Percentiles rank a stretch among this genome's conserved stretches.
Evolutionary conservation across 2,329 filamentous ascomycete genomes (phyloP).

Genomic region (Cladosporium sp.): DNA sequence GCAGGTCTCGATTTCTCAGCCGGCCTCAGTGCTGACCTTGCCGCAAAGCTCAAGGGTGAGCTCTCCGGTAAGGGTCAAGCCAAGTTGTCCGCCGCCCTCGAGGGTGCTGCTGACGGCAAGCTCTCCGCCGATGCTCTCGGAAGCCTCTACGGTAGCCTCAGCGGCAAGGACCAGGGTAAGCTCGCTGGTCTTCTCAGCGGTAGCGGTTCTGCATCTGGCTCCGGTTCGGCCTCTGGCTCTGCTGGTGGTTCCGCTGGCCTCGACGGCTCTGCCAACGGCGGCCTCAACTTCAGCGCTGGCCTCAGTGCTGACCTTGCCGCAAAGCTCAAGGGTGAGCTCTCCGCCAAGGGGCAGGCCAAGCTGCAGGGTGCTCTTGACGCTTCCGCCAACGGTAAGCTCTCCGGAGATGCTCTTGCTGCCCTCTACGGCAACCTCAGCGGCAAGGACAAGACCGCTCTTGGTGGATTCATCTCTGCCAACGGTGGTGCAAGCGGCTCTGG

Average conservation of each 20-base stretch:
- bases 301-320: background rate
- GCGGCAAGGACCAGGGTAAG: background rate
- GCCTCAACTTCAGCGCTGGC: background rate
- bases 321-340: background rate
- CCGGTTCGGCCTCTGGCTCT: background rate
- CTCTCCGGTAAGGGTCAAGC: slow-evolving; percentile 2
- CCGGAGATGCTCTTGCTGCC: slow-evolving; percentile 20
- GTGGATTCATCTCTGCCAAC: background rate
- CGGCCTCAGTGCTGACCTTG: background rate
- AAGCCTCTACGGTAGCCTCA: background rate
- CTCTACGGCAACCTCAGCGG: slow-evolving; percentile 10
- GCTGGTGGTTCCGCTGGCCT: background rate
- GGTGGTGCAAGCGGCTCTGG: background rate
- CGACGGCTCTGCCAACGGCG: background rate
- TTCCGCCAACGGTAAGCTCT: background rate
- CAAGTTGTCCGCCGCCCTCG: background rate
- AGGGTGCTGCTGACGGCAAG: background rate
- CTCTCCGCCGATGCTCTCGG: background rate
- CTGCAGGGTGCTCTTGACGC: background rate
- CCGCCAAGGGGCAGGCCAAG: slow-evolving; percentile 1
- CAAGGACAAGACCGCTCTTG: background rate
- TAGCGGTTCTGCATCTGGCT: background rate
- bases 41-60: background rate
- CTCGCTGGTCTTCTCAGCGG: background rate
- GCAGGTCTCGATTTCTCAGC: background rate